phyloP scores from a whole-genome alignment of 1,139 yeast genomes.

The Suhomyces bokatorum region DNA sequence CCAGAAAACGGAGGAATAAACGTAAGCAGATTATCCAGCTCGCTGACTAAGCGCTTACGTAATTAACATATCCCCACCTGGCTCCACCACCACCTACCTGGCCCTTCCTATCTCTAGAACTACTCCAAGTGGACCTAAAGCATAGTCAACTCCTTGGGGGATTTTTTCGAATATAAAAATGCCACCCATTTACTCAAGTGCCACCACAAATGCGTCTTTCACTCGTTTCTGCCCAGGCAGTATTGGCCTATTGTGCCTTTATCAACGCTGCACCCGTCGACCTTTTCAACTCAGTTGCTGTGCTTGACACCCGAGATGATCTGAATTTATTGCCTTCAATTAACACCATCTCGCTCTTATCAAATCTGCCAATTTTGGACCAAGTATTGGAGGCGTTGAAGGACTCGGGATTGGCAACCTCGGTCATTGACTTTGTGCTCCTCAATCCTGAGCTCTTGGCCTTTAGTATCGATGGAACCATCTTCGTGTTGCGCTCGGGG shows the following conservation, averaged over 20 bases:
- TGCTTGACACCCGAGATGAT: neutral
- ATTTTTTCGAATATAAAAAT: neutral
- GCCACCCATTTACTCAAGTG: neutral
- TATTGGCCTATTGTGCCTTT: neutral
- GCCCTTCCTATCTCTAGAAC: no score
- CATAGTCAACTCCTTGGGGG: neutral
- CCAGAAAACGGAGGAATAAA: neutral
- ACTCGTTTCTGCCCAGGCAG: neutral
- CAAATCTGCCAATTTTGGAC: neutral
- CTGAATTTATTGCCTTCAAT: no score
- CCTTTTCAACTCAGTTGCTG: neutral
- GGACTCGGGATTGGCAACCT: conserved; percentile 24
- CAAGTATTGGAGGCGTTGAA: conserved; percentile 19
- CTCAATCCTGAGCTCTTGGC: conserved; percentile 23
- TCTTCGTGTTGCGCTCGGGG: conserved; percentile 19
- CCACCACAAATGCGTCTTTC: neutral
- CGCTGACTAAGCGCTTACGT: neutral
- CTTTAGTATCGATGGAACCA: conserved; percentile 19
- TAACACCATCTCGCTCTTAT: neutral
- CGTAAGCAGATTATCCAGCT: neutral
- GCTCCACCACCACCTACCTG: no score
- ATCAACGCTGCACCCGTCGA: neutral
- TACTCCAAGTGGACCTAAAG: neutral
- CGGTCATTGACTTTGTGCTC: conserved; percentile 28
- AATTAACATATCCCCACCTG: neutral